These are phyloP conservation scores for Trichoderma aggressivum DNA, from an alignment of 2,329 filamentous ascomycete species.

Conservation along the genomic window DNA sequence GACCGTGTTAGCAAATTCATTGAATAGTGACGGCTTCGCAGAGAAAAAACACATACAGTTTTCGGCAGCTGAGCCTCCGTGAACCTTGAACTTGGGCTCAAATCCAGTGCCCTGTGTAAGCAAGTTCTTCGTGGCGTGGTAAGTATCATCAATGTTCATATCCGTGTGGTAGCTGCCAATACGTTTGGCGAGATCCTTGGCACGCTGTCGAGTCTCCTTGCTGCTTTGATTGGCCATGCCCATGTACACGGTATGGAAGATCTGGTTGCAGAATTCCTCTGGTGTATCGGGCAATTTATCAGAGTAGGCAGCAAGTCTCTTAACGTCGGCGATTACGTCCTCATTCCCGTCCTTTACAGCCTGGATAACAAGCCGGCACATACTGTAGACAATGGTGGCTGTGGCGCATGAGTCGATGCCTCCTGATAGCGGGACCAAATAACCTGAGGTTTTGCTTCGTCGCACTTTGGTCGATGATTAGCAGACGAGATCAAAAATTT, in stretches of 20 bases:
- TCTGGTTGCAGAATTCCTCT: slow-evolving; percentile 40
- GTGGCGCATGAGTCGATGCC: slow-evolving; percentile 57
- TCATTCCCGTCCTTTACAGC: slow-evolving; percentile 41
- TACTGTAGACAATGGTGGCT: slow-evolving; percentile 40
- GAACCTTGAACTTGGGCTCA: slow-evolving; percentile 43
- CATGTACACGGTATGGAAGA: slow-evolving; percentile 3
- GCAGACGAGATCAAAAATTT: neutral
- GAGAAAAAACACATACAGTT: neutral
- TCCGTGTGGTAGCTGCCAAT: slow-evolving; percentile 73
- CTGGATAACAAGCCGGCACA: slow-evolving; percentile 54
- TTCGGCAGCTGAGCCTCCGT: slow-evolving; percentile 42
- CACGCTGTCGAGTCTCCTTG: slow-evolving; percentile 59
- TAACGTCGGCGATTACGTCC: slow-evolving; percentile 27
- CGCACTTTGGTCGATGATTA: slow-evolving; percentile 23
- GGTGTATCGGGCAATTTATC: slow-evolving; percentile 17
- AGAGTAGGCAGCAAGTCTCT: slow-evolving; percentile 24
- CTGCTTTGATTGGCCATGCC: slow-evolving; percentile 66
- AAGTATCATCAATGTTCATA: slow-evolving; percentile 62
- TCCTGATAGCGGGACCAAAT: slow-evolving; percentile 50
- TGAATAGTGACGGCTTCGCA: neutral
- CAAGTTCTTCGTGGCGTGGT: neutral
- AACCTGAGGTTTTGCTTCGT: slow-evolving; percentile 49
- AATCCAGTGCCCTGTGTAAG: slow-evolving; percentile 55
- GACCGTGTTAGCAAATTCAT: slow-evolving; percentile 12
- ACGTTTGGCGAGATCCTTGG: slow-evolving; percentile 54